Evolutionary conservation across 2,329 filamentous ascomycete species (phyloP).

Genomic region (Diaporthe sp.): DNA sequence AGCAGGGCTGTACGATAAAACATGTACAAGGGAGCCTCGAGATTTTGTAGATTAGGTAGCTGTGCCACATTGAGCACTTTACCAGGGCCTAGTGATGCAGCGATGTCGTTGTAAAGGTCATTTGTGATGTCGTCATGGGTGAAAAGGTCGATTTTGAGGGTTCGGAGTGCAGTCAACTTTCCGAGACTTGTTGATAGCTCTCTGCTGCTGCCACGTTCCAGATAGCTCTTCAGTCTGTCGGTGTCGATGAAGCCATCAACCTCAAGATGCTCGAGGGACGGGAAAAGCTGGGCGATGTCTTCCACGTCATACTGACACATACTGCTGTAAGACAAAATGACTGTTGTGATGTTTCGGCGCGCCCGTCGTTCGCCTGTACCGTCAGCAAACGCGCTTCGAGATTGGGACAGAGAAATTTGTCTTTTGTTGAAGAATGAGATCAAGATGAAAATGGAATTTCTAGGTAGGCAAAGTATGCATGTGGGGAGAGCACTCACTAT

Average conservation of each 20-base stretch:
- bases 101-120: background rate
- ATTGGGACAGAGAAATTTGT: background rate
- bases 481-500: background rate
- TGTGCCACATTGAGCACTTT: background rate
- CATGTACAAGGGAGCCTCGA: background rate
- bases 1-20: background rate
- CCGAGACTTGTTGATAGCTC: background rate
- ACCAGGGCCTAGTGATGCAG: background rate
- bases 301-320: background rate
- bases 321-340: rapidly evolving
- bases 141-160: background rate
- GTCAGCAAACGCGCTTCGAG: background rate
- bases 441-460: background rate
- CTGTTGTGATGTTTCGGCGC: background rate
- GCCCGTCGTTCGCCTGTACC: background rate
- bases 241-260: no score
- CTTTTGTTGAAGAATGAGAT: background rate
- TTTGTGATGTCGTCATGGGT: no score
- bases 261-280: background rate
- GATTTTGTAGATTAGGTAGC: background rate
- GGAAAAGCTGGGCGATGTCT: background rate
- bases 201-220: background rate
- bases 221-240: background rate
- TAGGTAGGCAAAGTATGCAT: background rate
- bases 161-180: background rate